Conservation (phyloP, 148 eudicot species). For the Arctostaphylos glauca region DNA sequence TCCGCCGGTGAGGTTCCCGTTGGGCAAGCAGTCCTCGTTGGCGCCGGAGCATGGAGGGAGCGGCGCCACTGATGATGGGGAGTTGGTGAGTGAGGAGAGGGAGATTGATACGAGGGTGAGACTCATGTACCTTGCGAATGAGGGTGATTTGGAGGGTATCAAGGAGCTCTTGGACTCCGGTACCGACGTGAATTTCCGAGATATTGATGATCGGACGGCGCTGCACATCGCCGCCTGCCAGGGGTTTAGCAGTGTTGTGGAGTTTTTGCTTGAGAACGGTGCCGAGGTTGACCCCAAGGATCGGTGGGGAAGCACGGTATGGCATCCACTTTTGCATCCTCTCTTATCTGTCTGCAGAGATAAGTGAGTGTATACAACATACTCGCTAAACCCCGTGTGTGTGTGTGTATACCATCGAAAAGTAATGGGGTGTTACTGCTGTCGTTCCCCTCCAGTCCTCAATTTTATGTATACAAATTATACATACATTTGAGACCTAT, state of each 20-base stretch:
- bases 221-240: slow-evolving; percentile 88
- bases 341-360: not conserved
- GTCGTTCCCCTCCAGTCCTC: no score
- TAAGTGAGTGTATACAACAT: not conserved
- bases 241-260: slow-evolving; percentile 61
- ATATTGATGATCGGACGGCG: slow-evolving; percentile 78
- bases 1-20: slow-evolving; percentile 38
- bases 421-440: no score
- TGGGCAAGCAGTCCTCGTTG: slow-evolving; percentile 72
- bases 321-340: not conserved
- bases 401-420: no score
- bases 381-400: not conserved
- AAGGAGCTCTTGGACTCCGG: slow-evolving; percentile 59
- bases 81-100: slow-evolving; percentile 19
- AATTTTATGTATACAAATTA: no score
- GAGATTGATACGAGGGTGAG: slow-evolving; percentile 52
- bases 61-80: slow-evolving; percentile 18
- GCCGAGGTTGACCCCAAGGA: slow-evolving; percentile 77
- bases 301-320: slow-evolving; percentile 99
- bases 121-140: slow-evolving; percentile 70
- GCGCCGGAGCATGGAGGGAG: slow-evolving; percentile 31
- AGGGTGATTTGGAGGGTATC: slow-evolving; percentile 72
- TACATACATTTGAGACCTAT: no score
- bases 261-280: slow-evolving; percentile 48
- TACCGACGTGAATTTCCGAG: slow-evolving; percentile 63